Evolutionary conservation across 768 basidiomycete species (phyloP).

Genomic region (Termitomyces sp.): DNA sequence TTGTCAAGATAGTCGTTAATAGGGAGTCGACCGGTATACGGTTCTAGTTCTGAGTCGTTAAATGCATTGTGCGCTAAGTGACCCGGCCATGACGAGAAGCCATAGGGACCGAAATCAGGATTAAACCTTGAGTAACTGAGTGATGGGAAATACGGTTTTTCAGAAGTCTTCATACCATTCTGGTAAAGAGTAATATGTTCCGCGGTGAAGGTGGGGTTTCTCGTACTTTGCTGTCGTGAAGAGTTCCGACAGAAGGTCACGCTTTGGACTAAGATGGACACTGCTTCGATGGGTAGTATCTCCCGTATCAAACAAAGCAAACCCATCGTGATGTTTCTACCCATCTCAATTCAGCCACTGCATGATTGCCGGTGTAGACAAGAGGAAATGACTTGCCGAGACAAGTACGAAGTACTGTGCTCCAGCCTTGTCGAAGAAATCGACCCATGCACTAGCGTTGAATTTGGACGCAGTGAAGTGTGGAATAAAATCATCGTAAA

Average conservation of each 20-base stretch:
- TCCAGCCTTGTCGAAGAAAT: conserved; percentile 49
- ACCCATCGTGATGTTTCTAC: conserved; percentile 63
- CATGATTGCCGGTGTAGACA: neutral
- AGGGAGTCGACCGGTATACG: conserved; percentile 46
- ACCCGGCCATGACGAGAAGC: conserved; percentile 48
- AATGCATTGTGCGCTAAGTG: conserved; percentile 48
- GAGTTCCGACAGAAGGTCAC: conserved; percentile 47
- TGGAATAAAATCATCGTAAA: conserved; percentile 56
- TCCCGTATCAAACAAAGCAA: conserved; percentile 48
- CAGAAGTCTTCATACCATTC: conserved; percentile 35
- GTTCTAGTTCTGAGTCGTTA: conserved; percentile 40
- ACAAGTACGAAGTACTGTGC: conserved; percentile 60
- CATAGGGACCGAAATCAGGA: conserved; percentile 47
- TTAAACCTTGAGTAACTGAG: conserved; percentile 36
- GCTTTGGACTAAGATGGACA: conserved; percentile 41
- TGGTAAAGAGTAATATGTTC: conserved; percentile 53
- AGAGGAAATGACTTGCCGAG: conserved; percentile 27
- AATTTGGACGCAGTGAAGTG: conserved; percentile 48
- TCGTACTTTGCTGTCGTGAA: conserved; percentile 43
- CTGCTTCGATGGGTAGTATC: conserved; percentile 47
- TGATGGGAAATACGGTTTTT: neutral
- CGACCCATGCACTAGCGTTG: conserved; percentile 49
- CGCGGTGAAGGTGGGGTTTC: conserved; percentile 46
- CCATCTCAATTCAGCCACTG: neutral
- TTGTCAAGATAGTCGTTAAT: conserved; percentile 49